Evolutionary conservation across 208 protist species (phyloP).

Genomic region (Crithidia bombi): DNA sequence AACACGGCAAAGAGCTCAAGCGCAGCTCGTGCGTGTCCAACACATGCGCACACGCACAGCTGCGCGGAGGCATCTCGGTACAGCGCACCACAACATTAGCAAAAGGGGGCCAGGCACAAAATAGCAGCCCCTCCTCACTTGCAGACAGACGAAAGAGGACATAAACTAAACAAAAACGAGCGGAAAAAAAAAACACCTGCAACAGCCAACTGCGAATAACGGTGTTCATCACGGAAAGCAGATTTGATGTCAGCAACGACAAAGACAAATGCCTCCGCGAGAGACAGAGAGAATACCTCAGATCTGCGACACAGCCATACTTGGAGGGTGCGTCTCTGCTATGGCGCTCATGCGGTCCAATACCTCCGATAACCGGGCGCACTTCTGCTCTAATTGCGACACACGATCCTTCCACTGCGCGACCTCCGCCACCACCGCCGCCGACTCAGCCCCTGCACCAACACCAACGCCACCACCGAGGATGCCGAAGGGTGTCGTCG

Average conservation of each 20-base stretch:
- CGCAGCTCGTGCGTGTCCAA: background rate
- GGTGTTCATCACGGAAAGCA: background rate
- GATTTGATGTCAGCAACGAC: background rate
- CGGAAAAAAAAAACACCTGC: background rate
- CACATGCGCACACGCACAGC: background rate
- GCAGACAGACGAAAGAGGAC: background rate
- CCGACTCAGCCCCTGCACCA: background rate
- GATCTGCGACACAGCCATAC: constrained; percentile 47
- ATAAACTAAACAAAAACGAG: background rate
- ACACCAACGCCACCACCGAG: constrained; percentile 2
- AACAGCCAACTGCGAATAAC: background rate
- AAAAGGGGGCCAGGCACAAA: no score
- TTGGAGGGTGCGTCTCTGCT: constrained; percentile 53
- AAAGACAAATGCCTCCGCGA: background rate
- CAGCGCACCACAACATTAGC: no score
- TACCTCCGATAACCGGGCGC: constrained; percentile 37
- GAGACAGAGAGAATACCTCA: constrained; percentile 11
- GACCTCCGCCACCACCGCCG: constrained; percentile 27
- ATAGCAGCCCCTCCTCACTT: no score
- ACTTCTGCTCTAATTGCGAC: constrained; percentile 42
- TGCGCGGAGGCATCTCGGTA: background rate
- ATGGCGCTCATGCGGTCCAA: constrained; percentile 49
- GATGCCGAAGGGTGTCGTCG: background rate
- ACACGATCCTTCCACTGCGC: constrained; percentile 35
- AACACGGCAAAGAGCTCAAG: background rate